A percentile compares a stretch with the other conserved stretches of the same genome.
Evolutionary conservation across 106 monocot species (phyloP).

Genomic region (Alisma plantagoaquatica): DNA sequence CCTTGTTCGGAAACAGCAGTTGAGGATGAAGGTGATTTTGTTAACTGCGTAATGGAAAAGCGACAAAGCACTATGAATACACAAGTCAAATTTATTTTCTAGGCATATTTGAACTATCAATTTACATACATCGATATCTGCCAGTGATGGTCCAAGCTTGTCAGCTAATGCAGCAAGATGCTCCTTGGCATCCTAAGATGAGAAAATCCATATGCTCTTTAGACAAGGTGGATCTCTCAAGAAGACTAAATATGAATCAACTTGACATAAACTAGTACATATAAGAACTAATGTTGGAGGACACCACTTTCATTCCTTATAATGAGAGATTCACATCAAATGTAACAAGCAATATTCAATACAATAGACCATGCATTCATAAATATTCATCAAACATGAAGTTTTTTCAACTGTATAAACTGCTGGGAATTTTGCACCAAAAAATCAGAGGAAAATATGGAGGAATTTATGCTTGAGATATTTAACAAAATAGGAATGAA

Average conservation of each 20-base stretch:
- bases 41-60: conserved; percentile 44
- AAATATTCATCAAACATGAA: no score
- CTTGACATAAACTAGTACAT: no score
- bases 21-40: conserved; percentile 58
- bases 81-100: not conserved
- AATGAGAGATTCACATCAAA: not conserved
- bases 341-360: not conserved
- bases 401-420: no score
- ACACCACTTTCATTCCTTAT: no score
- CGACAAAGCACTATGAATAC: not conserved
- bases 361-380: not conserved
- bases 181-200: conserved; percentile 69
- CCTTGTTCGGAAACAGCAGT: conserved; percentile 82
- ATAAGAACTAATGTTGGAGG: no score
- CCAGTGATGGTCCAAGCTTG: conserved; percentile 66
- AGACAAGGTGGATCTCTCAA: not conserved
- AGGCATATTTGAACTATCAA: not conserved
- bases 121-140: conserved; percentile 79
- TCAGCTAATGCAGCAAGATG: conserved; percentile 72
- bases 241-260: not conserved
- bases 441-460: no score
- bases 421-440: no score
- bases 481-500: no score
- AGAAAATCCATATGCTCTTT: conserved; percentile 1
- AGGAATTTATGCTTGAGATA: no score